Conservation (phyloP, 768 basidiomycete species). For the Trametes elegans region DNA sequence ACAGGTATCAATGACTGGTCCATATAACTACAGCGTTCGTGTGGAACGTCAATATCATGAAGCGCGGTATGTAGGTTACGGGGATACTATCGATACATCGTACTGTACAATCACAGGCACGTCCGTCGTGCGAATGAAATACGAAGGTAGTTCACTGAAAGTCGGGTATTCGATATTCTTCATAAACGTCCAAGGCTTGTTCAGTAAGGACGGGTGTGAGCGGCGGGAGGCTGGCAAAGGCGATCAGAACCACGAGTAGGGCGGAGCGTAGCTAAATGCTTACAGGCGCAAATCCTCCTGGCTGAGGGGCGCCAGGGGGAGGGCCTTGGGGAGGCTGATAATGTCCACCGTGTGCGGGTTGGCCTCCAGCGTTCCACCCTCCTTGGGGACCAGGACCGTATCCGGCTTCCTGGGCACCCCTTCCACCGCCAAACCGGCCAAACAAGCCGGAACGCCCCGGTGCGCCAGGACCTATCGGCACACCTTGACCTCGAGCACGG, state of each 20-base stretch:
- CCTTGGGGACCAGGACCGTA: slow-evolving; percentile 1
- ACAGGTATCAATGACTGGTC: too few species aligned
- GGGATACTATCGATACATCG: too few species aligned
- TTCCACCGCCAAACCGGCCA: background rate
- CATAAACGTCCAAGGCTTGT: background rate
- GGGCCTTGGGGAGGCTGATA: slow-evolving; percentile 9
- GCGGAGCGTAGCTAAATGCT: background rate
- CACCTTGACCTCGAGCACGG: background rate
- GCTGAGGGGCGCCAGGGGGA: background rate
- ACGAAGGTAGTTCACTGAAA: background rate
- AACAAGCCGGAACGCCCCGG: too few species aligned
- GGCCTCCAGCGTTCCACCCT: background rate
- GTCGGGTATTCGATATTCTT: background rate
- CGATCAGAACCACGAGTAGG: too few species aligned
- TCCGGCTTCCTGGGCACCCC: slow-evolving; percentile 2
- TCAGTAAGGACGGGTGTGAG: background rate
- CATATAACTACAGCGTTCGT: too few species aligned
- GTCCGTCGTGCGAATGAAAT: background rate
- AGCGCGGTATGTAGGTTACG: too few species aligned
- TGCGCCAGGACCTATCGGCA: background rate
- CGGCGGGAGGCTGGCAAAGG: background rate
- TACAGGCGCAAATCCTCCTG: slow-evolving; percentile 7
- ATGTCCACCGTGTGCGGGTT: background rate
- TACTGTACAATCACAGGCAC: too few species aligned
- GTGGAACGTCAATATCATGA: too few species aligned